phyloP scores from a whole-genome alignment of 768 basidiomycete genomes.

The Tricholomella constricta region DNA sequence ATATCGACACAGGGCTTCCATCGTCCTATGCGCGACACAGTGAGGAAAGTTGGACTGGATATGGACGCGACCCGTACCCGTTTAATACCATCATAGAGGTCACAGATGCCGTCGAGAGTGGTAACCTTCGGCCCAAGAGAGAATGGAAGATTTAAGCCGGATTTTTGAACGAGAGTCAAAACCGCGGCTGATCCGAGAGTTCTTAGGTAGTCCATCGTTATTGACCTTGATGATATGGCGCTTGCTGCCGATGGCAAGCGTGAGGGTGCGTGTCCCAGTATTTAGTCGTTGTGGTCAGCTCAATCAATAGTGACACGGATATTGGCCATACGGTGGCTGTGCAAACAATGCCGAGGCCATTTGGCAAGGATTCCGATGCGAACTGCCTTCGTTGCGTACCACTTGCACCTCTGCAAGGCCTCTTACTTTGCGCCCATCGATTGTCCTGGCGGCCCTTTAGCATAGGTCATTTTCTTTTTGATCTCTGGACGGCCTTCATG shows the following conservation, averaged over 20 bases:
- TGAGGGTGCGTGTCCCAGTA: not conserved
- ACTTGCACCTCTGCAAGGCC: not conserved
- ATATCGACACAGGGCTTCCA: conserved; percentile 80
- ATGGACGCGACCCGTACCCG: conserved; percentile 49
- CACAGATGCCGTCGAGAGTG: conserved; percentile 77
- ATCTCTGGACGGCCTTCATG: conserved; percentile 6
- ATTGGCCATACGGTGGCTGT: conserved; percentile 5
- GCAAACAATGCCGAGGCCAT: not conserved
- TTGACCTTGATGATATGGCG: not conserved
- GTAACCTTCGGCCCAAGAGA: conserved; percentile 74
- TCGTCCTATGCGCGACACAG: conserved; percentile 69
- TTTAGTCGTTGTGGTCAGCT: not conserved
- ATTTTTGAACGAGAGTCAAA: conserved; percentile 89
- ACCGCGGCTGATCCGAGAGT: conserved; percentile 85
- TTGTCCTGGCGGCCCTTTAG: not conserved
- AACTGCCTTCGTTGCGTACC: not conserved
- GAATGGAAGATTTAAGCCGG: conserved; percentile 89
- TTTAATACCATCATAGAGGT: conserved; percentile 85
- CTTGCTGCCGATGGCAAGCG: not conserved
- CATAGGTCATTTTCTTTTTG: not conserved
- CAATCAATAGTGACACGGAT: not conserved
- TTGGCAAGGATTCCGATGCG: too few relatives aligned
- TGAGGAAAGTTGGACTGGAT: conserved; percentile 12
- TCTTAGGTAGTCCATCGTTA: conserved; percentile 77
- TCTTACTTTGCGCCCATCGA: not conserved